Base-by-base conservation (phyloP, 225 moss, liverwort and hornwort species). In the Bryum argenteum region DNA sequence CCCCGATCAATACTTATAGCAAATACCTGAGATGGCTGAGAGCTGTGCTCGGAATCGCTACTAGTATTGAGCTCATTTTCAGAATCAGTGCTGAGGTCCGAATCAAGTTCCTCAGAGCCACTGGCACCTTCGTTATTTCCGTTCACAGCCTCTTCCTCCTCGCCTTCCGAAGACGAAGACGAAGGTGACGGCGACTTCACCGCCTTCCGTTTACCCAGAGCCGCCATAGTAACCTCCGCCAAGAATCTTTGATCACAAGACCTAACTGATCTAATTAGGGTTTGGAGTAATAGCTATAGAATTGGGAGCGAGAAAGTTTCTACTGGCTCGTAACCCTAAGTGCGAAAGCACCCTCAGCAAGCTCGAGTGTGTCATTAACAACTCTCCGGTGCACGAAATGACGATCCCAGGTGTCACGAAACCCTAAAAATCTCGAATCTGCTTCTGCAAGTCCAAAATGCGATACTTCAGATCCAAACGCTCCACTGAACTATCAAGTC, bases 161-260 rank as follows among this genome's bases (percentile, higher is more conserved):
- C 82, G 67, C 65, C 85, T 19, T 44, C 62, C n/a, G 55, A 33
- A 33, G 33, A 70, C n/a, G 80, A 78, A 12, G 75, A 66, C 11
- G 77, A 79, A 38, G 84, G 75, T 59, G 71, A 66, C 0, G 84
- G 80, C 21, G 80, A 80, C 67, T 77, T 73, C 57, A 83, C 70
- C 67, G 79, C 82, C 83, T 88, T 85, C 54, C 88, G 80, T 70
- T 88, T 85, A 52, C 77, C 85, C 51, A 81, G 59, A 18, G 73
- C 71, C 73, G 76, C 67, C 80, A 84, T 86, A 64, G 50, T 54
- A 54, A 62, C 45, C 16, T 2, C 0, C 33, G 4, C 19, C 5
- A 17, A 33, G 20, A 17, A n/a, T 38, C 10, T 21, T 22, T 21
- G 61, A 48, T 11, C 17, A 28, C 3, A 44, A 5, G 1, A 11